A percentile compares a stretch with the other conserved stretches of the same genome.
phyloP scores from a whole-genome alignment of 208 protist genomes.

The Wallacemonas rigidus region DNA sequence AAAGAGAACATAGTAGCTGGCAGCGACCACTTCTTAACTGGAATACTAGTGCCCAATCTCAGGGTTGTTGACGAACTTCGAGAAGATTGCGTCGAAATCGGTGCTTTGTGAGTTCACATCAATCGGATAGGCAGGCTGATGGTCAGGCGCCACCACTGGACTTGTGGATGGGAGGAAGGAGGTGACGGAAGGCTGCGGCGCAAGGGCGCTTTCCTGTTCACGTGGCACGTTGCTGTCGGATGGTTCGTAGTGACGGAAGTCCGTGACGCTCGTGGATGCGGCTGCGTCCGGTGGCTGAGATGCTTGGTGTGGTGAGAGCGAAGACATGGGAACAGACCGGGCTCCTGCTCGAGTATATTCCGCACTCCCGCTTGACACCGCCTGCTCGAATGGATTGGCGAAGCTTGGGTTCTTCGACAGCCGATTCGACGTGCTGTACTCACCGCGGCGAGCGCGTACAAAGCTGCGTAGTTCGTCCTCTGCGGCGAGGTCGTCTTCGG shows the following conservation, averaged over 20 bases:
- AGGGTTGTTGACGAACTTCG: conserved; percentile 41
- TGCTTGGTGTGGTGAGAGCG: background rate
- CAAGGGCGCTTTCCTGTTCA: background rate
- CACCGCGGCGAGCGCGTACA: conserved; percentile 25
- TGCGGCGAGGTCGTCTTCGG: conserved; percentile 38
- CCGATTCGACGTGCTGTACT: conserved; percentile 27
- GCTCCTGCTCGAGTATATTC: background rate
- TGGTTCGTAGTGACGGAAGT: conserved; percentile 12
- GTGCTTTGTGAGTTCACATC: conserved; percentile 15
- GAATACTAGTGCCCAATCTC: conserved; percentile 8
- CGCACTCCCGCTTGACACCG: background rate
- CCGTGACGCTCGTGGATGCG: conserved; percentile 1
- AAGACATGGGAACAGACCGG: background rate
- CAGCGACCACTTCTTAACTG: background rate
- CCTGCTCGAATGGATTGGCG: conserved; percentile 39
- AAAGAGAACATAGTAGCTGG: background rate
- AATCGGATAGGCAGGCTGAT: conserved; percentile 12
- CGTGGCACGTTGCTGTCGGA: background rate
- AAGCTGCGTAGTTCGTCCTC: conserved; percentile 55
- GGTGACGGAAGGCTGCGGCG: conserved; percentile 2
- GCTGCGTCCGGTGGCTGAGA: conserved; percentile 5
- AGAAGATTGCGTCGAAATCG: conserved; percentile 57
- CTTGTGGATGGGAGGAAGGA: conserved; percentile 11
- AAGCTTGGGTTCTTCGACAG: conserved; percentile 36
- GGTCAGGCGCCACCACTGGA: background rate